Evolutionary conservation across 495 filamentous ascomycete genomes (phyloP).

Genomic region (Bombardia bombarda): DNA sequence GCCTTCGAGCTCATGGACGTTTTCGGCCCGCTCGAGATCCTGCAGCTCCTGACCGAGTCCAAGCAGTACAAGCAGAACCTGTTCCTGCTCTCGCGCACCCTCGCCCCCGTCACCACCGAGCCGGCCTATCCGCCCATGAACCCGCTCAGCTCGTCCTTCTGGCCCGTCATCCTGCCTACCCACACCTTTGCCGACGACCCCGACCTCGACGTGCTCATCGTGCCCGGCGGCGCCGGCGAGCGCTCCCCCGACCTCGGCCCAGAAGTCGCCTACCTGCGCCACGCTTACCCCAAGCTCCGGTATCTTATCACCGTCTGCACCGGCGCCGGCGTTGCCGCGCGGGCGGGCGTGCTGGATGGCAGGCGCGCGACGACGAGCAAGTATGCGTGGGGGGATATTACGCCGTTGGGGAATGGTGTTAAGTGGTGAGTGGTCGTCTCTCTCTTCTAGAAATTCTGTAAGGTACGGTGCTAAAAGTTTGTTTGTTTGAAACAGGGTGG

Average conservation of each 20-base stretch:
- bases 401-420: conserved; percentile 10
- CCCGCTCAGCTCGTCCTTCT: conserved; percentile 17
- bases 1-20: conserved; percentile 32
- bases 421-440: conserved; percentile 8
- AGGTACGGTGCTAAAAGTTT: conserved; percentile 1
- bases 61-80: conserved; percentile 29
- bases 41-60: conserved; percentile 40
- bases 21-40: conserved; percentile 47
- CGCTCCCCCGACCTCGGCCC: conserved; percentile 22
- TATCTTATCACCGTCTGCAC: conserved; percentile 50
- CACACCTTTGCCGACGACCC: conserved; percentile 36
- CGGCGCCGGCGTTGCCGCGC: conserved; percentile 36
- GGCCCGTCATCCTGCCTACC: conserved; percentile 38
- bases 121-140: conserved; percentile 8
- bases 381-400: conserved; percentile 37
- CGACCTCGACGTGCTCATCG: conserved; percentile 45
- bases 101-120: conserved; percentile 37
- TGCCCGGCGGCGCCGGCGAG: conserved; percentile 48
- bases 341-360: conserved; percentile 43
- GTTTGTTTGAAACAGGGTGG: conserved; percentile 6
- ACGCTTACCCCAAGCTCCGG: conserved; percentile 27
- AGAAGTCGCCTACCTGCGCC: conserved; percentile 31
- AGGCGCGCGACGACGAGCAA: conserved; percentile 49
- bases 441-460: too few species aligned
- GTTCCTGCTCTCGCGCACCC: conserved; percentile 33